Conservation (phyloP, 2,329 filamentous ascomycete genomes). For the Ophiostoma sp. region DNA sequence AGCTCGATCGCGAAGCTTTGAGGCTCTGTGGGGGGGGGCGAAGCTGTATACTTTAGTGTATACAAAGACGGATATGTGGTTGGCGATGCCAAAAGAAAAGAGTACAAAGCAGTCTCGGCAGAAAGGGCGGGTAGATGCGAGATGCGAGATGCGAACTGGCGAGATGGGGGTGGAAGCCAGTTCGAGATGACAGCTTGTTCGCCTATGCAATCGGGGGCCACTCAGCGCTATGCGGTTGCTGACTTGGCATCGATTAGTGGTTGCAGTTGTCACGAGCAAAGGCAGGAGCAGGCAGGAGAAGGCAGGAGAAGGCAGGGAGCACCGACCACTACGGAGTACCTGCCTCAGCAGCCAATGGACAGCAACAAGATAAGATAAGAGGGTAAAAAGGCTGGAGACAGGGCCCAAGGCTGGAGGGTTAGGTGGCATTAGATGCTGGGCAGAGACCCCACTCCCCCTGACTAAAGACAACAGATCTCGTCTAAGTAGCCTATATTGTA, state of each 20-base stretch:
- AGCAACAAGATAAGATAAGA: not conserved
- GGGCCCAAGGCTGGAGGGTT: not conserved
- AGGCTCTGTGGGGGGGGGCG: not conserved
- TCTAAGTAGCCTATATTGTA: not conserved
- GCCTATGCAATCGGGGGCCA: not conserved
- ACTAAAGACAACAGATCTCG: not conserved
- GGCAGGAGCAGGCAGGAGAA: not conserved
- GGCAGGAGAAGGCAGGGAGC: not conserved
- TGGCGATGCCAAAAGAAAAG: not conserved
- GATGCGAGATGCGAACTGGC: not conserved
- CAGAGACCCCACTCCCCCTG: slow-evolving; percentile 4
- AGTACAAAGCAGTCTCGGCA: not conserved
- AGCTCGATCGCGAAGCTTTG: slow-evolving; percentile 10
- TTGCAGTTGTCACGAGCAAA: slow-evolving; percentile 27
- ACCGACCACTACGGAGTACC: not conserved
- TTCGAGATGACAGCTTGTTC: slow-evolving; percentile 21
- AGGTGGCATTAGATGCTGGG: not conserved
- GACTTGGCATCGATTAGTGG: slow-evolving; percentile 15
- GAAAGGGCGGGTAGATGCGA: not conserved
- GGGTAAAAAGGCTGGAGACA: not conserved
- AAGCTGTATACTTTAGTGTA: not conserved
- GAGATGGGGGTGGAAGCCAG: slow-evolving; percentile 1
- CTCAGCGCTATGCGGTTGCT: not conserved
- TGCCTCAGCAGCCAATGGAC: not conserved
- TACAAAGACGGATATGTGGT: not conserved